Conservation (phyloP, 148 eudicot genomes). For the Cornus suecica region DNA sequence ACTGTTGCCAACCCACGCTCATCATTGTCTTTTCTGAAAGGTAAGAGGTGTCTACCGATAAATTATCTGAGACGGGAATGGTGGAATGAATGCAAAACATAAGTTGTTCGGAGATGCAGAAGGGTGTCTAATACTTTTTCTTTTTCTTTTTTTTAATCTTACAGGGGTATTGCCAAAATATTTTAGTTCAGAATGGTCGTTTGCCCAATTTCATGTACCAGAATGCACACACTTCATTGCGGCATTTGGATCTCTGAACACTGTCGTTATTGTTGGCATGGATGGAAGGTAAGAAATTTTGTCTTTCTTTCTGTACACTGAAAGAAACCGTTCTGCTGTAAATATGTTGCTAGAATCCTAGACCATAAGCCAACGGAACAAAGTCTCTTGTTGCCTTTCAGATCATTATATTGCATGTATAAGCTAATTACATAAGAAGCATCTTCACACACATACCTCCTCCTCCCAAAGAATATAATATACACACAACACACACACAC, state of each 20-base stretch:
- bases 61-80: not conserved
- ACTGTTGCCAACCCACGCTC: conserved; percentile 71
- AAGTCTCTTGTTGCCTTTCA: not conserved
- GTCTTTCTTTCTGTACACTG: not conserved
- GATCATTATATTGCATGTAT: not conserved
- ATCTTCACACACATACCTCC: no score
- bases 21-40: conserved; percentile 85
- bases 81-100: not conserved
- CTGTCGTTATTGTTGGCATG: conserved; percentile 66
- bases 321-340: not conserved
- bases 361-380: not conserved
- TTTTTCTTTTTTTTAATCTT: conserved; percentile 9
- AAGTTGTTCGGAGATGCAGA: not conserved
- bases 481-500: no score
- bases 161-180: conserved; percentile 87
- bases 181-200: conserved; percentile 98
- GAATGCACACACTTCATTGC: conserved; percentile 65
- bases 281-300: conserved; percentile 80
- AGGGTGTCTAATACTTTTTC: not conserved
- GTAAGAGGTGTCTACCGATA: conserved; percentile 28
- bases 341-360: conserved; percentile 3
- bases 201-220: conserved; percentile 85
- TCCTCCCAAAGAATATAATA: no score
- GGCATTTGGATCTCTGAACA: conserved; percentile 84
- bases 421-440: no score